phyloP scores from a whole-genome alignment of 495 filamentous ascomycete species.

The Gamarada debralockiae region DNA sequence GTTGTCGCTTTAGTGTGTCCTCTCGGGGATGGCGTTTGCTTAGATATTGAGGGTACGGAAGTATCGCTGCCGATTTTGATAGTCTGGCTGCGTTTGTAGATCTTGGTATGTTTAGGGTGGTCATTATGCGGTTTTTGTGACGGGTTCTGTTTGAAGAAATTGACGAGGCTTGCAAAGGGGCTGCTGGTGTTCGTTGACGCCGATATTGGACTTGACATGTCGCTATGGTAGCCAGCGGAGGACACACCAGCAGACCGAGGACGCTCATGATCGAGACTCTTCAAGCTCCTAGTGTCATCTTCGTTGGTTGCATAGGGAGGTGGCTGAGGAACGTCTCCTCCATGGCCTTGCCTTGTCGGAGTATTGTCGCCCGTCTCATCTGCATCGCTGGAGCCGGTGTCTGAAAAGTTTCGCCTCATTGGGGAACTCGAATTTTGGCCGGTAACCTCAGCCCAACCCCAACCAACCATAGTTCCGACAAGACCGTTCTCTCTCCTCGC shows the following conservation, averaged over 20 bases:
- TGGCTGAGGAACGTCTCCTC: constrained; percentile 26
- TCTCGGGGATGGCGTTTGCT: background rate
- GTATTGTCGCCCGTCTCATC: constrained; percentile 19
- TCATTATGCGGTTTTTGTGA: constrained; percentile 13
- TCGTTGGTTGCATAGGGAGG: constrained; percentile 20
- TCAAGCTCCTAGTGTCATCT: constrained; percentile 24
- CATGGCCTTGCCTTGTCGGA: constrained; percentile 22
- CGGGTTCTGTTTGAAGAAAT: constrained; percentile 21
- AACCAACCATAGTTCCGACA: constrained; percentile 86
- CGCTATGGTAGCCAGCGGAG: background rate
- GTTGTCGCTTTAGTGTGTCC: constrained; percentile 16
- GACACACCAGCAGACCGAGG: constrained; percentile 1
- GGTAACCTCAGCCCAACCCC: constrained; percentile 93
- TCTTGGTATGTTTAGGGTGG: constrained; percentile 53
- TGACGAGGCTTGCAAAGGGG: constrained; percentile 20
- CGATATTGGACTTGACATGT: background rate
- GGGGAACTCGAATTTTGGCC: constrained; percentile 66
- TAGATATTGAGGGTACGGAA: constrained; percentile 5
- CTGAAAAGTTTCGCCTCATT: constrained; percentile 12
- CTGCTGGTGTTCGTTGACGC: constrained; percentile 5
- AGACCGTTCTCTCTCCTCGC: constrained; percentile 87
- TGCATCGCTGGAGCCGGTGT: constrained; percentile 10
- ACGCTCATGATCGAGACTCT: constrained; percentile 3
- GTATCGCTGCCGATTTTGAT: constrained; percentile 22
- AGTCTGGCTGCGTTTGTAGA: constrained; percentile 78